phyloP scores from a whole-genome alignment of 2,329 filamentous ascomycete genomes.

The Alternaria sp. region DNA sequence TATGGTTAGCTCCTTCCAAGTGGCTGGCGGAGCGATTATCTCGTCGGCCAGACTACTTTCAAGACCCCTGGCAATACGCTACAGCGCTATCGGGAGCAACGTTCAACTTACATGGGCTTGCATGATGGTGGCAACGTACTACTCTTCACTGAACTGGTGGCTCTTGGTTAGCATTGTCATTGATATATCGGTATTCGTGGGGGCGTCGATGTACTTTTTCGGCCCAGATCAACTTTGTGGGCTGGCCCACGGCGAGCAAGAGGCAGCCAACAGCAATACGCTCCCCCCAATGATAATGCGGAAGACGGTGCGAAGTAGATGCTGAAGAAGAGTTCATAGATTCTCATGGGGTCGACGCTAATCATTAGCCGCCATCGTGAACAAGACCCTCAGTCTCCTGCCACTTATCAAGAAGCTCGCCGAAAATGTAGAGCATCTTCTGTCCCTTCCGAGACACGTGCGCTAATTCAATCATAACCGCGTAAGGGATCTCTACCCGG shows the following conservation, averaged over 20 bases:
- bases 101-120: neutral
- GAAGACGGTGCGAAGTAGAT: neutral
- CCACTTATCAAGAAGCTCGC: neutral
- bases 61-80: neutral
- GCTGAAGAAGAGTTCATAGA: neutral
- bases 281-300: neutral
- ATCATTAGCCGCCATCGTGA: neutral
- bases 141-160: neutral
- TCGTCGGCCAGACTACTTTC: neutral
- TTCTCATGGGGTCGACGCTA: neutral
- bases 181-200: neutral
- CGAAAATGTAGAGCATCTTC: neutral
- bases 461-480: neutral
- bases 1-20: neutral
- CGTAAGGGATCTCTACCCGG: neutral
- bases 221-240: neutral
- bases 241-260: neutral
- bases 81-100: neutral
- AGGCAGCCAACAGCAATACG: neutral
- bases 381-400: neutral
- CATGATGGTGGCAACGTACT: neutral
- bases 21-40: neutral
- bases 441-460: neutral
- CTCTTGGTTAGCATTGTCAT: neutral
- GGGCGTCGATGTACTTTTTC: neutral